These are phyloP conservation scores for Eutrema heterophyllum DNA, from an alignment of 345 rosid genomes.

Conservation along the genomic window DNA sequence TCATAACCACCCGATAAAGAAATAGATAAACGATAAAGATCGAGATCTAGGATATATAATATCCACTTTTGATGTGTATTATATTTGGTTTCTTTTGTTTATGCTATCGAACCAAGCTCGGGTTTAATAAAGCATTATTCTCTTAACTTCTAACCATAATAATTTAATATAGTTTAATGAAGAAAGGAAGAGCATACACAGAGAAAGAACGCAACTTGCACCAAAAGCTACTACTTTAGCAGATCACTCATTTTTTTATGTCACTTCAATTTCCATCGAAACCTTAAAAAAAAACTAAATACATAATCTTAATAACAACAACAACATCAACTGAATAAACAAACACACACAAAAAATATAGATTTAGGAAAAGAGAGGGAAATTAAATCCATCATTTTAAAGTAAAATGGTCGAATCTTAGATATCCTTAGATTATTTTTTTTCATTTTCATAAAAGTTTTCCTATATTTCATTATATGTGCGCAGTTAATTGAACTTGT, in stretches of 20 bases:
- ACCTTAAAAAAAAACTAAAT: neutral
- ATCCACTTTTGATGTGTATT: neutral
- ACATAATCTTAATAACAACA: neutral
- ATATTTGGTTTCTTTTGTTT: neutral
- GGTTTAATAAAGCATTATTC: neutral
- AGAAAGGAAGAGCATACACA: constrained; percentile 9
- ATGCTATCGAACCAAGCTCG: neutral
- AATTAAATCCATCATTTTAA: neutral
- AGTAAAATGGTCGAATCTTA: neutral
- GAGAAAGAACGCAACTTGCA: constrained; percentile 23
- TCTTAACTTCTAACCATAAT: constrained; percentile 13
- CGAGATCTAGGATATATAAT: neutral
- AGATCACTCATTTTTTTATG: neutral
- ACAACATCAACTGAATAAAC: neutral
- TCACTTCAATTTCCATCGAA: neutral
- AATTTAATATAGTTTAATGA: neutral
- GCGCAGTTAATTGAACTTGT: neutral
- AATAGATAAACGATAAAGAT: neutral
- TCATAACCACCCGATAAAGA: neutral
- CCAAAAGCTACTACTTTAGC: constrained; percentile 23
- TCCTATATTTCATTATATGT: neutral
- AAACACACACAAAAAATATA: neutral
- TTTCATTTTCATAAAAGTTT: neutral
- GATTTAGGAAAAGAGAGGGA: neutral
- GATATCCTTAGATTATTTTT: neutral